These are phyloP conservation scores for Colletotrichum simmondsii DNA, from an alignment of 2,329 filamentous ascomycete species.

Conservation along the genomic window DNA sequence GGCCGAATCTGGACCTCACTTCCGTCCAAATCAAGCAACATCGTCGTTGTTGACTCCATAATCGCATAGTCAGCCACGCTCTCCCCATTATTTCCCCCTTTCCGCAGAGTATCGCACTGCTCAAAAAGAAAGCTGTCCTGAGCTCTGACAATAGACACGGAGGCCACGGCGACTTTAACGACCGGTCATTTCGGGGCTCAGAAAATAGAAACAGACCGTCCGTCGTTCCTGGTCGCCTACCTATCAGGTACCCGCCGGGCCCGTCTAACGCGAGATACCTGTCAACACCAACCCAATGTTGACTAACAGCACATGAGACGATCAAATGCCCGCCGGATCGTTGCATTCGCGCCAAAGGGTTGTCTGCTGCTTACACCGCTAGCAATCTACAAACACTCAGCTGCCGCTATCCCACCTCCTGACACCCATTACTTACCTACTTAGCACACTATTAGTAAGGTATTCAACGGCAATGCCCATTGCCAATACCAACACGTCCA, in stretches of 20 bases:
- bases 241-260: conserved; percentile 25
- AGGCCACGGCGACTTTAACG: not conserved
- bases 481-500: not conserved
- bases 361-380: not conserved
- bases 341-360: not conserved
- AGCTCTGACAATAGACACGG: not conserved
- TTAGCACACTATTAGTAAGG: too few relatives aligned
- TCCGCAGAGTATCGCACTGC: not conserved
- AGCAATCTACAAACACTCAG: not conserved
- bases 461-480: not conserved
- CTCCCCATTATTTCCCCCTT: not conserved
- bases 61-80: not conserved
- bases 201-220: conserved; percentile 13
- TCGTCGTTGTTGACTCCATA: not conserved
- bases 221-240: not conserved
- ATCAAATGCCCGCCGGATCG: not conserved
- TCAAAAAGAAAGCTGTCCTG: not conserved
- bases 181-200: not conserved
- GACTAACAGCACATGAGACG: conserved; percentile 14
- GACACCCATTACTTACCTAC: not conserved
- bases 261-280: conserved; percentile 4
- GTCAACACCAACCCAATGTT: not conserved
- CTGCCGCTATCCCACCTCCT: conserved; percentile 3
- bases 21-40: conserved; percentile 7
- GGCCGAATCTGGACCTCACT: conserved; percentile 8